Base-by-base conservation (phyloP, 1,284 basidiomycete species). In the Termitomyces sp. region DNA sequence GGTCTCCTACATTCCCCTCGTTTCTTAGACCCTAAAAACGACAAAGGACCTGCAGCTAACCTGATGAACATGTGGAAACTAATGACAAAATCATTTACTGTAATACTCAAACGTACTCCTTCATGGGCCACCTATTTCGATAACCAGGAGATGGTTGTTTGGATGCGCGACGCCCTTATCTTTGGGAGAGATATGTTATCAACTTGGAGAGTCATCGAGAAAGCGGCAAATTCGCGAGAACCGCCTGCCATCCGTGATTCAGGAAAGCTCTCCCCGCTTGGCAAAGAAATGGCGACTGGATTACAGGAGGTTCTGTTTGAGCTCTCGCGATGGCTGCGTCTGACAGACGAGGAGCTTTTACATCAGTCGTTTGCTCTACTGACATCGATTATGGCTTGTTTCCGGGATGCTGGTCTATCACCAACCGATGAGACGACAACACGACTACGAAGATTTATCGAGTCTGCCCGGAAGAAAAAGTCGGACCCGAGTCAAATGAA, bases 131-230 rank as follows among this genome's bases (percentile, higher is more conserved):
- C 74, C 9, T 87, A 79, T 64, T 91, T 91, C 65, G 85, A 89
- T 54, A 84, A 83, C 62, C 79, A 84, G 28, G 83, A 86, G 49
- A 96, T 98, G 93, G 80, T 88, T 21, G 80, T 86, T 44, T 98
- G 94, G 94, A 97, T 98, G 95, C 83, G 93, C 56, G 95, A 97
- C 66, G 94, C 93, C 1, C 76, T 97, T 49, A 93, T 97, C 52
- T 93, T 96, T 64, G 91, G 88, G 13, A 75, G 88, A 59, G 88
- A 93, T 61, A 79, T 96, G 72, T 72, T 96, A 26, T 85, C 84
- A 3, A 84, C 92, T 60, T 81, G 92, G 65, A 75, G 83, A 37
- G 79, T 87, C 7, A 85, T 97, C 57, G 91, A 96, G 67, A 74
- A 74, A 19, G 86, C 86, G 1, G 79, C 84, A 56, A 65, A 76